A percentile compares a stretch with the other conserved stretches of the same genome.
phyloP scores from a whole-genome alignment of 768 basidiomycete genomes.

The Suillus sp. region DNA sequence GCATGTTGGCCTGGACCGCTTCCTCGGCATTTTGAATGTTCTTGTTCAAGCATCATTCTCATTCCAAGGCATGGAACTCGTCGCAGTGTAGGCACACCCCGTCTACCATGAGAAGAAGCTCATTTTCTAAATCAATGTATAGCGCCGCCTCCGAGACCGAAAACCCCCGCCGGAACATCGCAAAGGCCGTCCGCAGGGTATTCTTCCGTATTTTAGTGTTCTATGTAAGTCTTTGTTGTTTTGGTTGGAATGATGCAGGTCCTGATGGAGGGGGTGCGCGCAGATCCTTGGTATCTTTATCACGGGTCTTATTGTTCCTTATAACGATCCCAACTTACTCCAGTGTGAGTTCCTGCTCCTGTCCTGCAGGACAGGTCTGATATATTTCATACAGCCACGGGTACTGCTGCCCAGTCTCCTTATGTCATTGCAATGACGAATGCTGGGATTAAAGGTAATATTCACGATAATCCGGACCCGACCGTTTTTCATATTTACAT shows the following conservation, averaged over 20 bases:
- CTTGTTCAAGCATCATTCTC: constrained; percentile 68
- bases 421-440: constrained; percentile 79
- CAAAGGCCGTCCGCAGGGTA: constrained; percentile 73
- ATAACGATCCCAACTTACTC: constrained; percentile 54
- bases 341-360: constrained; percentile 29
- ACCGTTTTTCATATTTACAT: constrained; percentile 8
- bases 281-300: constrained; percentile 68
- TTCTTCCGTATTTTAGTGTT: constrained; percentile 82
- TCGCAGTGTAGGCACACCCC: constrained; percentile 57
- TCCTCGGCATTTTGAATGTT: constrained; percentile 43
- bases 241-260: not conserved
- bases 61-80: constrained; percentile 76
- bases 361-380: not conserved
- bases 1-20: constrained; percentile 39
- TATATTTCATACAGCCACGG: constrained; percentile 44
- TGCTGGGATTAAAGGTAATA: constrained; percentile 62
- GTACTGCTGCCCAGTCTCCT: constrained; percentile 73
- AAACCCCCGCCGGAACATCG: constrained; percentile 76
- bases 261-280: constrained; percentile 2
- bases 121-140: constrained; percentile 15
- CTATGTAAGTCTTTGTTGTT: constrained; percentile 48
- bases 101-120: constrained; percentile 16
- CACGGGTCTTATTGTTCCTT: constrained; percentile 77
- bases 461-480: not conserved
- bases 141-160: constrained; percentile 78